A percentile compares a stretch with the other conserved stretches of the same genome.
Evolutionary conservation across 2,329 filamentous ascomycete species (phyloP).

Genomic region (Gaeumannomyces sp.): DNA sequence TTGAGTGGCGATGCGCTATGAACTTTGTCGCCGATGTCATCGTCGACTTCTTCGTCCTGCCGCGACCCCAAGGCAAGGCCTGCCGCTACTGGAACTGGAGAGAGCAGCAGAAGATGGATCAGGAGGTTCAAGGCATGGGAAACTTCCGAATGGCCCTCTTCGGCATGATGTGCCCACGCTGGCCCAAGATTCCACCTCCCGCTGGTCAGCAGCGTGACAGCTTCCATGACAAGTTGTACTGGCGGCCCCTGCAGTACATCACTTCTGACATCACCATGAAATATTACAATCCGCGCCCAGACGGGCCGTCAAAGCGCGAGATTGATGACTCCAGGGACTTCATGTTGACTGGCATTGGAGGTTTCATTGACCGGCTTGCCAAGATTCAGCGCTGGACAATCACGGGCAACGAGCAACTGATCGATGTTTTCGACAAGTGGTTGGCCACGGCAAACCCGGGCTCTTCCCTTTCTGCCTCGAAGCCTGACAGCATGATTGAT

Average conservation of each 20-base stretch:
- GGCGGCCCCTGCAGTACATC: constrained; percentile 4
- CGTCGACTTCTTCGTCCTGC: background rate
- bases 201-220: background rate
- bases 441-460: background rate
- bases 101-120: background rate
- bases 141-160: constrained; percentile 2
- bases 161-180: background rate
- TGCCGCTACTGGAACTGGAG: constrained; percentile 10
- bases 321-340: background rate
- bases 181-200: constrained; percentile 6
- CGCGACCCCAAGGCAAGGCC: constrained; percentile 2
- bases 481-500: too few relatives aligned
- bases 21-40: constrained; percentile 8
- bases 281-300: background rate
- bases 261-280: constrained; percentile 3
- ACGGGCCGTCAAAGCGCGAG: background rate
- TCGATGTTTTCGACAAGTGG: background rate
- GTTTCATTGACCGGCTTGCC: background rate
- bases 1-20: constrained; percentile 9
- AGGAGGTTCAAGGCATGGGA: background rate
- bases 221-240: constrained; percentile 4
- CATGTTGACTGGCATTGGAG: background rate
- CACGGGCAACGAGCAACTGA: background rate
- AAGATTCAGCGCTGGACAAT: background rate
- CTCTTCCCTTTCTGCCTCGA: background rate